These are phyloP conservation scores for Cordyceps javanica DNA, from an alignment of 2,329 filamentous ascomycete species.

Conservation along the genomic window DNA sequence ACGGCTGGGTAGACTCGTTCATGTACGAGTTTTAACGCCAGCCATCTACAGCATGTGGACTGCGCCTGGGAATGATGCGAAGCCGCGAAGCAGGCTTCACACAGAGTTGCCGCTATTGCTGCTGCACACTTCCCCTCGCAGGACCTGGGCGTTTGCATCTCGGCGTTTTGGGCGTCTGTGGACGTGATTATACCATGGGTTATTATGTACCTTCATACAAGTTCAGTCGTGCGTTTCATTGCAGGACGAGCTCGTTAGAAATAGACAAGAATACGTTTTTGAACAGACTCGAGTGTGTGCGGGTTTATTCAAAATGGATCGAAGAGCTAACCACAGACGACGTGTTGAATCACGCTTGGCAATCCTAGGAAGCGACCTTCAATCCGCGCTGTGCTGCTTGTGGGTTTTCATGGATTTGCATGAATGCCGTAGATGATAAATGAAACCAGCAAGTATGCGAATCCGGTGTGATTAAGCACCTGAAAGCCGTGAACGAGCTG, in stretches of 20 bases:
- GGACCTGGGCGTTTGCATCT: conserved; percentile 7
- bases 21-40: neutral
- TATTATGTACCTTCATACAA: neutral
- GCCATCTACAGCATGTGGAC: conserved; percentile 9
- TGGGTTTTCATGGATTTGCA: neutral
- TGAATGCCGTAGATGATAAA: neutral
- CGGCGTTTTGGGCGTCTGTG: conserved; percentile 11
- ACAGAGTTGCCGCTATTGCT: neutral
- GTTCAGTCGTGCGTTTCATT: neutral
- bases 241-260: neutral
- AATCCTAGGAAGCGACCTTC: no score
- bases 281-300: no score
- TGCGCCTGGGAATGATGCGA: conserved; percentile 1
- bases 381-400: neutral
- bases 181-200: conserved; percentile 10
- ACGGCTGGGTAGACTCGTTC: neutral
- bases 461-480: neutral
- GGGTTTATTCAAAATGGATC: no score
- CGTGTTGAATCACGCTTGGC: no score
- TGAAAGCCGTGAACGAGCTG: neutral
- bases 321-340: no score
- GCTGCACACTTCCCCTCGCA: neutral
- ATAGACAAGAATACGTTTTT: conserved; percentile 2
- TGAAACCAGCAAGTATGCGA: neutral
- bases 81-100: neutral